Conservation (phyloP, 352 stramenopile species). For the Phytophthora fragariae region DNA sequence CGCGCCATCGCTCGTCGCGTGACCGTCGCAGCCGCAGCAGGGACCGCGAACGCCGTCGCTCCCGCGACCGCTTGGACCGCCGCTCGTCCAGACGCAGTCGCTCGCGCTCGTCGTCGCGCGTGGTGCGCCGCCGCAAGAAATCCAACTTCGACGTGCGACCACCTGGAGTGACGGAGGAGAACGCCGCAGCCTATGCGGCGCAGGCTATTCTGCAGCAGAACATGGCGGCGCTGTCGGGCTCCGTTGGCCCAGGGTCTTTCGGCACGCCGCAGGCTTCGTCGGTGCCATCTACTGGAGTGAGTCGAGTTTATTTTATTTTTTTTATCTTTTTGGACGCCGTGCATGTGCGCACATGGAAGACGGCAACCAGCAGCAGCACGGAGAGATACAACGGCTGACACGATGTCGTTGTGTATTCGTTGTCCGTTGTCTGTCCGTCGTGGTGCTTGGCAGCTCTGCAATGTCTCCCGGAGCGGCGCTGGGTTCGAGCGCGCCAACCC, state of each 20-base stretch:
- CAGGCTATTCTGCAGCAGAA: conserved; percentile 88
- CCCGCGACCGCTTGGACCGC: conserved; percentile 52
- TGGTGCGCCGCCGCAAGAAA: conserved; percentile 72
- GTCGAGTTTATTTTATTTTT: conserved; percentile 16
- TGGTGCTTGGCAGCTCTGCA: conserved; percentile 40
- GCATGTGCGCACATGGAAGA: conserved; percentile 17
- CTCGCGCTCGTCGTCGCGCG: conserved; percentile 50
- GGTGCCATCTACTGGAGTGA: conserved; percentile 29
- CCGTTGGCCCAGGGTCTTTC: conserved; percentile 74
- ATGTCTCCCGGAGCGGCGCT: conserved; percentile 25
- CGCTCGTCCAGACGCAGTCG: conserved; percentile 50
- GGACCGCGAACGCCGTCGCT: conserved; percentile 42
- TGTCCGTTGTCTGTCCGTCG: conserved; percentile 61
- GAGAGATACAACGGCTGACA: conserved; percentile 53
- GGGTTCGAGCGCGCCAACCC: conserved; percentile 26
- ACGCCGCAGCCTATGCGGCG: conserved; percentile 82
- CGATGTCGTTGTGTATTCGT: conserved; percentile 55
- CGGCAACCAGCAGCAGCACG: conserved; percentile 32
- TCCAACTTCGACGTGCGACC: conserved; percentile 87
- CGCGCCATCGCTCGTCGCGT: conserved; percentile 51
- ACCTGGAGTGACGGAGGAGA: conserved; percentile 84
- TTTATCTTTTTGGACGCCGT: conserved; percentile 1
- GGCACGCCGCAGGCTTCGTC: conserved; percentile 42
- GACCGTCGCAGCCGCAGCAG: conserved; percentile 51
- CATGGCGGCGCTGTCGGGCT: conserved; percentile 70